Percentiles rank a stretch among this genome's conserved stretches.
phyloP scores from a whole-genome alignment of 2,329 filamentous ascomycete genomes.

The Diplodia sapinea region DNA sequence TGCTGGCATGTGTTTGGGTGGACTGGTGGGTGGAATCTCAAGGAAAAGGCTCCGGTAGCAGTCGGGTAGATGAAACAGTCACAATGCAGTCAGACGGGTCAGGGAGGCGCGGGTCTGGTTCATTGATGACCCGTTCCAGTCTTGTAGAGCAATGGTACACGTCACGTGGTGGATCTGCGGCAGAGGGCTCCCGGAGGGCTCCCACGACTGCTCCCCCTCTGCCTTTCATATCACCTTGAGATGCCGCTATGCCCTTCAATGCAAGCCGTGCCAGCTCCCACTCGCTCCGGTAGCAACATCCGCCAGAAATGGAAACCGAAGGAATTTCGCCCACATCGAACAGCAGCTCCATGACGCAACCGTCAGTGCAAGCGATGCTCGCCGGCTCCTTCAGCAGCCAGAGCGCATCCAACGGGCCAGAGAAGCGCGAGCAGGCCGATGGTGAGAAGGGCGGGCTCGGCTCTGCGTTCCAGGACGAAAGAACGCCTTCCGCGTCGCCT shows the following conservation, averaged over 20 bases:
- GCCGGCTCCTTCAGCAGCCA: constrained; percentile 25
- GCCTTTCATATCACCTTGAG: constrained; percentile 28
- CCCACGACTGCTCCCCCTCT: constrained; percentile 29
- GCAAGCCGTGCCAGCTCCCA: constrained; percentile 12
- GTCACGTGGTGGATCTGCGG: constrained; percentile 30
- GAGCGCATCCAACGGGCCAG: constrained; percentile 4
- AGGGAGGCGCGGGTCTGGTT: constrained; percentile 6
- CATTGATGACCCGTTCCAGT: constrained; percentile 17
- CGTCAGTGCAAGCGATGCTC: constrained; percentile 24
- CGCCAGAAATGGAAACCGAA: constrained; percentile 25
- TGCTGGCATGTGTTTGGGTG: constrained; percentile 11
- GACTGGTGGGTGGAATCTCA: not conserved
- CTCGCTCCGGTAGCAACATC: constrained; percentile 18
- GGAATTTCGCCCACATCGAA: constrained; percentile 27
- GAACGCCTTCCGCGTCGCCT: constrained; percentile 46
- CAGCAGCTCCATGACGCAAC: constrained; percentile 29
- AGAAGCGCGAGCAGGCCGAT: constrained; percentile 17
- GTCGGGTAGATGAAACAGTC: constrained; percentile 12
- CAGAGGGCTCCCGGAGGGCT: constrained; percentile 24
- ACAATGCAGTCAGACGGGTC: not conserved
- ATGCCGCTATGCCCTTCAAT: constrained; percentile 30
- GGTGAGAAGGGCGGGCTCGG: constrained; percentile 25
- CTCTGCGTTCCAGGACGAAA: constrained; percentile 30
- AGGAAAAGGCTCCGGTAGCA: constrained; percentile 2
- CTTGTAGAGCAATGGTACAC: not conserved